Conservation (phyloP, 495 filamentous ascomycete genomes). For the Daldinia loculata region DNA sequence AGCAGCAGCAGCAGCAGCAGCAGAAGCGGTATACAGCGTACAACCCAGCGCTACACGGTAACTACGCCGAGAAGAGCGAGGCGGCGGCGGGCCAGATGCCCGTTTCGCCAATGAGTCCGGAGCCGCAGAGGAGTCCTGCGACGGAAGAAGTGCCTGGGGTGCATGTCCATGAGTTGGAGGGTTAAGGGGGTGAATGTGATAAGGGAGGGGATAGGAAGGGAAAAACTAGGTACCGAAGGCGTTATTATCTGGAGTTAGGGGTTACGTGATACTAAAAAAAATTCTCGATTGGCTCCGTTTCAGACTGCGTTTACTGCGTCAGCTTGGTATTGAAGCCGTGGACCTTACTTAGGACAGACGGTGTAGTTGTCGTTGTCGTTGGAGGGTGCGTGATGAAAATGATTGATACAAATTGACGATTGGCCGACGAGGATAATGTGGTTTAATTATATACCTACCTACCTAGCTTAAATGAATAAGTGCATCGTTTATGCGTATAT, state of each 20-base stretch:
- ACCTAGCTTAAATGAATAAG: background rate
- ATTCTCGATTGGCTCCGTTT: background rate
- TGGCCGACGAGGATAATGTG: background rate
- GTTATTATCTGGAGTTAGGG: constrained; percentile 1
- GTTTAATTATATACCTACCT: background rate
- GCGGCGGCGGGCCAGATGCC: background rate
- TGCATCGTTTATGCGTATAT: background rate
- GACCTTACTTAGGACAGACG: background rate
- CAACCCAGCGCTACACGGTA: constrained; percentile 29
- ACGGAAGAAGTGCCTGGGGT: background rate
- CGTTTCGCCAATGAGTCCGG: constrained; percentile 6
- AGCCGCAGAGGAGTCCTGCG: background rate
- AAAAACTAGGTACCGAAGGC: background rate
- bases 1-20: background rate
- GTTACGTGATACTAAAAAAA: background rate
- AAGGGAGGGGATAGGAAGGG: background rate
- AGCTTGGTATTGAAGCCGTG: background rate
- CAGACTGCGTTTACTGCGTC: background rate
- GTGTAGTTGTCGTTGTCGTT: background rate
- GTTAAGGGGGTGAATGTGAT: background rate
- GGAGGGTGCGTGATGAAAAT: background rate
- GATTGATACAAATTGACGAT: background rate
- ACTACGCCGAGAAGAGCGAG: constrained; percentile 27
- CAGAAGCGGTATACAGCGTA: constrained; percentile 23
- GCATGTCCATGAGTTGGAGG: constrained; percentile 7